Conservation (phyloP, 495 filamentous ascomycete genomes). For the Penicillium ucsense region DNA sequence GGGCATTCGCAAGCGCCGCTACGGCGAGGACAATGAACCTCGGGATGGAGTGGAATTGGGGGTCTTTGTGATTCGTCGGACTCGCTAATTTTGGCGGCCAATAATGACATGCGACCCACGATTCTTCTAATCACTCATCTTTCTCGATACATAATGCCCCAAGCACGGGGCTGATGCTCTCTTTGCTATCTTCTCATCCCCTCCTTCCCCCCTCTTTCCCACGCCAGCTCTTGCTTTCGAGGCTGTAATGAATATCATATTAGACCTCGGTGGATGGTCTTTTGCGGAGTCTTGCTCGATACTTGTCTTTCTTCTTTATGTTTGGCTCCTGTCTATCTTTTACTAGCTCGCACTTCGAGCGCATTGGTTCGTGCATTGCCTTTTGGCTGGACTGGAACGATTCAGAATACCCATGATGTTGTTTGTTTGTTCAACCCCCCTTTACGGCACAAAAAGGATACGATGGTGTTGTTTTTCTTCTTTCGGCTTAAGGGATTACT, state of each 20-base stretch:
- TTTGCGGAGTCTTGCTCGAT: conserved; percentile 10
- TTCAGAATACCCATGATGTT: conserved; percentile 31
- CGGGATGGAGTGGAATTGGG: conserved; percentile 50
- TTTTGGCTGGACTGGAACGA: conserved; percentile 17
- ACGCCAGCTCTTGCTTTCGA: not conserved
- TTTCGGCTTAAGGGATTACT: no score
- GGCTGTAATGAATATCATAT: conserved; percentile 13
- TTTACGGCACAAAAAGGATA: conserved; percentile 16
- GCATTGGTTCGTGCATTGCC: conserved; percentile 7
- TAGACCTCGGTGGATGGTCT: conserved; percentile 11
- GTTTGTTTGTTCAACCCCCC: conserved; percentile 12
- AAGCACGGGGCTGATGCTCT: no score
- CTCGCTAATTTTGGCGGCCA: conserved; percentile 15
- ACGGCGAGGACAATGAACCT: conserved; percentile 33
- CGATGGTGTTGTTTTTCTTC: conserved; percentile 8
- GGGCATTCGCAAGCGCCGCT: conserved; percentile 43
- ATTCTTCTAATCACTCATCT: not conserved
- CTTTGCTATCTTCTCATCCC: conserved; percentile 5
- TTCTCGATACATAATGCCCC: no score
- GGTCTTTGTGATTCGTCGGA: conserved; percentile 51
- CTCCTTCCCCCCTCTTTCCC: conserved; percentile 1
- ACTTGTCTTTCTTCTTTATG: not conserved
- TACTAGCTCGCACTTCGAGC: conserved; percentile 8
- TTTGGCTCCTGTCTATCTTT: conserved; percentile 1
- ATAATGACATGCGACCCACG: not conserved